Evolutionary conservation across 2,329 filamentous ascomycete genomes (phyloP).

Genomic region (Arthrocladium fulminans): DNA sequence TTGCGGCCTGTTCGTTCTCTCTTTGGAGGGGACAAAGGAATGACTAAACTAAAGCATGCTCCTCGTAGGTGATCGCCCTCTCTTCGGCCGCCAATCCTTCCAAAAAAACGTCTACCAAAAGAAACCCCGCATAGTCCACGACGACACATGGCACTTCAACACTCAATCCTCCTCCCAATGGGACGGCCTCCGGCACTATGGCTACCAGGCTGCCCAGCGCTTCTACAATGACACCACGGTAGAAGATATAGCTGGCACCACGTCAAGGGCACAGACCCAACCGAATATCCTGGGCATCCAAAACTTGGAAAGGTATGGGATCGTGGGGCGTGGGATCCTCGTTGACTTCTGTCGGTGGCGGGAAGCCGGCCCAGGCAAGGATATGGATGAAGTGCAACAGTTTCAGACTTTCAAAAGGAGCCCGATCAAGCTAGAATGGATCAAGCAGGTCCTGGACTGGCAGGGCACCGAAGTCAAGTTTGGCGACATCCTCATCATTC

Average conservation of each 20-base stretch:
- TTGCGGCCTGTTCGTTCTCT: background rate
- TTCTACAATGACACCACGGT: slow-evolving; percentile 24
- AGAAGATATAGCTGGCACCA: slow-evolving; percentile 21
- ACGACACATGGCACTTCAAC: slow-evolving; percentile 25
- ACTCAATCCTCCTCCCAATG: slow-evolving; percentile 23
- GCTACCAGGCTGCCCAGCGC: slow-evolving; percentile 19
- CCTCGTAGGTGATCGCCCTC: slow-evolving; percentile 22
- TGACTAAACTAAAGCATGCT: background rate
- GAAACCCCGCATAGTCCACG: slow-evolving; percentile 22
- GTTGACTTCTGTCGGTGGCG: slow-evolving; percentile 40
- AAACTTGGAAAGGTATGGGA: slow-evolving; percentile 32
- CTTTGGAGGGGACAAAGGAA: background rate
- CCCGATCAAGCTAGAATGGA: slow-evolving; percentile 24
- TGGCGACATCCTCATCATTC: slow-evolving; percentile 26
- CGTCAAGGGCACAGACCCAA: slow-evolving; percentile 11
- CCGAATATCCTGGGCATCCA: slow-evolving; percentile 21
- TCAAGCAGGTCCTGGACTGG: slow-evolving; percentile 19
- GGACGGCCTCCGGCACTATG: slow-evolving; percentile 24
- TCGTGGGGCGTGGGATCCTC: slow-evolving; percentile 42
- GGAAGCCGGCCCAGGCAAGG: slow-evolving; percentile 17
- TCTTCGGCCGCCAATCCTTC: slow-evolving; percentile 28
- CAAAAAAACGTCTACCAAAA: slow-evolving; percentile 26
- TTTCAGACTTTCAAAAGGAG: slow-evolving; percentile 31
- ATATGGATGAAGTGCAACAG: slow-evolving; percentile 28
- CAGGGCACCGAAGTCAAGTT: slow-evolving; percentile 21